phyloP scores from a whole-genome alignment of 2,329 filamentous ascomycete genomes.

The Diplocarpon mali region DNA sequence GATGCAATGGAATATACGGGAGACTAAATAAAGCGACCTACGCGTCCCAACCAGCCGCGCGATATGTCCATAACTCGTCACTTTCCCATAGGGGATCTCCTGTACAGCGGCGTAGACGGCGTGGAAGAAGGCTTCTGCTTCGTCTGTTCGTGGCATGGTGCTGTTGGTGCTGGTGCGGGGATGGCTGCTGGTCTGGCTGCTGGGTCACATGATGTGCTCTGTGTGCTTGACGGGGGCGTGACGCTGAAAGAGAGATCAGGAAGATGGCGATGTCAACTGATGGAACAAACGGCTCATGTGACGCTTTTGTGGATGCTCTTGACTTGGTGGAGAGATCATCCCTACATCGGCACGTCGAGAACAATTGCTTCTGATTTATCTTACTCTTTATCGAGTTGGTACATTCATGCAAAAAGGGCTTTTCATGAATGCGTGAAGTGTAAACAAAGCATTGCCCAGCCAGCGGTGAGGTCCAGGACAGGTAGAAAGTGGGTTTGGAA shows the following conservation, averaged over 20 bases:
- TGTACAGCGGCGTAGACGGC: conserved; percentile 76
- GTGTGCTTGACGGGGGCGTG: no score
- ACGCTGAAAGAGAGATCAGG: no score
- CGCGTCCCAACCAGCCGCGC: conserved; percentile 61
- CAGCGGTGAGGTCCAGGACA: neutral
- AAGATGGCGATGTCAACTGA: conserved; percentile 1
- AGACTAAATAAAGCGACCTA: conserved; percentile 31
- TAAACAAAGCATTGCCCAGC: neutral
- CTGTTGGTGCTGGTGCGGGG: neutral
- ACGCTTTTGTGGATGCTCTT: no score
- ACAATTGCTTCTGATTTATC: no score
- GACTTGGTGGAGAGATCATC: no score
- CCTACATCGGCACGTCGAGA: no score
- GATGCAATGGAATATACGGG: neutral
- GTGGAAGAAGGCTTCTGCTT: conserved; percentile 62
- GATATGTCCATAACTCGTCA: conserved; percentile 82
- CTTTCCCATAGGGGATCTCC: conserved; percentile 71
- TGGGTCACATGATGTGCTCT: neutral
- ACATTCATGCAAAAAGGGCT: no score
- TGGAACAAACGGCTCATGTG: neutral
- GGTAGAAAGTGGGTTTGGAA: conserved; percentile 2
- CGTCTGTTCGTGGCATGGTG: conserved; percentile 59
- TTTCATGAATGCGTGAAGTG: no score
- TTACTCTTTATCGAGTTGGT: no score
- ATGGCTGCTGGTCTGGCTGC: no score